Evolutionary conservation across 2,329 filamentous ascomycete genomes (phyloP).

Genomic region (Penicillium janthinellum): DNA sequence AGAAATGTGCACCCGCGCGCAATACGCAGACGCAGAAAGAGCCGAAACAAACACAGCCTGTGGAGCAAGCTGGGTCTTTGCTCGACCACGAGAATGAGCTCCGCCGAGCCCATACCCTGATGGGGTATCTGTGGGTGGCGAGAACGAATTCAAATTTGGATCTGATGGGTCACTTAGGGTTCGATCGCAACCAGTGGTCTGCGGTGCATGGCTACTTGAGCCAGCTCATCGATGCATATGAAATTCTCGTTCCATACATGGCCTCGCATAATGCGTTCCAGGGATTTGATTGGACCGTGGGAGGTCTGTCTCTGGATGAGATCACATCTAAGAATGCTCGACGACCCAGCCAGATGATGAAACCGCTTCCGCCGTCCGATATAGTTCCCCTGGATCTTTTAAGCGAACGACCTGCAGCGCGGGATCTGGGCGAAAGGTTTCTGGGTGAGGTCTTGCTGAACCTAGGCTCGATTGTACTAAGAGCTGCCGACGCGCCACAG

Average conservation of each 20-base stretch:
- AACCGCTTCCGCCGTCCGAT: conserved; percentile 9
- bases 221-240: conserved; percentile 42
- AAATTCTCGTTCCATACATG: conserved; percentile 26
- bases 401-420: conserved; percentile 29
- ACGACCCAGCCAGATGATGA: conserved; percentile 5
- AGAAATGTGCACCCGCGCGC: conserved; percentile 32
- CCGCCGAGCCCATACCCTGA: conserved; percentile 33
- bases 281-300: conserved; percentile 18
- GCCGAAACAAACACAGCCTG: neutral
- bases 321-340: conserved; percentile 25
- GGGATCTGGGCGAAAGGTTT: conserved; percentile 26
- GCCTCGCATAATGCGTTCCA: conserved; percentile 9
- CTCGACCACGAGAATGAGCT: conserved; percentile 22
- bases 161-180: conserved; percentile 44
- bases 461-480: conserved; percentile 45
- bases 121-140: conserved; percentile 35
- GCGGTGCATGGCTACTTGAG: conserved; percentile 43
- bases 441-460: conserved; percentile 44
- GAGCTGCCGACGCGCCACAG: conserved; percentile 40
- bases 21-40: neutral
- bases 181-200: conserved; percentile 43
- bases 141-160: conserved; percentile 34
- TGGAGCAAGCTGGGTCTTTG: conserved; percentile 11
- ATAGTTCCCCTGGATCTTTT: conserved; percentile 22
- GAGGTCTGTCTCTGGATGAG: conserved; percentile 32